Conservation (phyloP, 2,329 filamentous ascomycete genomes). For the Arthrocladium fulminans region DNA sequence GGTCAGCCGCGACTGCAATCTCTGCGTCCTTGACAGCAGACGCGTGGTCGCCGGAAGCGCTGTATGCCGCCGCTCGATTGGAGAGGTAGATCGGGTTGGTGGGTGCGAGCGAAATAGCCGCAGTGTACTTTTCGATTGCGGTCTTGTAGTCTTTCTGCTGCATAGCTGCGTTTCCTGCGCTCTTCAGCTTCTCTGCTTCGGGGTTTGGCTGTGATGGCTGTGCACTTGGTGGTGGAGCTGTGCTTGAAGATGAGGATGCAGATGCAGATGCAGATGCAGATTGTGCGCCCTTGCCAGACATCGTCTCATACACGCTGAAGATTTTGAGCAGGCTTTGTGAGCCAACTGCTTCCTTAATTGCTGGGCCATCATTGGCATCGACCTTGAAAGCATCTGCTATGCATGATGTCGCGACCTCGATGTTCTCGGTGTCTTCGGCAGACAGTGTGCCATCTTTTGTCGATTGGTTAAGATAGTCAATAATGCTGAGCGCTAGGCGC, state of each 20-base stretch:
- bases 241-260: constrained; percentile 33
- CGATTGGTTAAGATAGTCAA: constrained; percentile 84
- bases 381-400: constrained; percentile 94
- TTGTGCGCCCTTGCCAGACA: constrained; percentile 55
- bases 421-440: constrained; percentile 80
- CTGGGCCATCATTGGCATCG: constrained; percentile 66
- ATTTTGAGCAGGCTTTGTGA: constrained; percentile 82
- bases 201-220: constrained; percentile 40
- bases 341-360: constrained; percentile 68
- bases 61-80: constrained; percentile 92
- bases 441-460: constrained; percentile 80
- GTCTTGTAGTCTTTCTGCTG: constrained; percentile 76
- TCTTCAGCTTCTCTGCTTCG: constrained; percentile 82
- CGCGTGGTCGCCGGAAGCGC: constrained; percentile 72
- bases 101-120: constrained; percentile 72
- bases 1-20: constrained; percentile 77
- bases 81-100: constrained; percentile 93
- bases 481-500: constrained; percentile 91
- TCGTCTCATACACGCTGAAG: constrained; percentile 93
- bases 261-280: constrained; percentile 36
- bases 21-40: constrained; percentile 82
- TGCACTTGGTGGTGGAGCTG: constrained; percentile 32
- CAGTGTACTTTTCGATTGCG: constrained; percentile 80
- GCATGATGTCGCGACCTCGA: constrained; percentile 90
- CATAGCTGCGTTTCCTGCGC: constrained; percentile 89